phyloP scores from a whole-genome alignment of 768 basidiomycete species.

The Mycena polygramma region DNA sequence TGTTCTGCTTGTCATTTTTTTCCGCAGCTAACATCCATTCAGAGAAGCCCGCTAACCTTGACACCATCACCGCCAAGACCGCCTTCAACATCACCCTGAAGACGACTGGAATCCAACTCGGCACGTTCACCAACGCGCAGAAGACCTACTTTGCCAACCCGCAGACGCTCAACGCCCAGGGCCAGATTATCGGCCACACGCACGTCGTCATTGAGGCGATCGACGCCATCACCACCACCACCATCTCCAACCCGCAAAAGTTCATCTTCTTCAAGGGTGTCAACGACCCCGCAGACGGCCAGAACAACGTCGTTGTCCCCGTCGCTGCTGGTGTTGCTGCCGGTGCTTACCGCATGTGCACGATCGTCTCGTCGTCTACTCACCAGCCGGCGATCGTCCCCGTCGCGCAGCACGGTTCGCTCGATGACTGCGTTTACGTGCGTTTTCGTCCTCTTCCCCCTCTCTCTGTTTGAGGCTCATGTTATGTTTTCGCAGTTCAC shows the following conservation, averaged over 20 bases:
- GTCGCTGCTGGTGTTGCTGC: slow-evolving; percentile 65
- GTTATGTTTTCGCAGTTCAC: slow-evolving; percentile 1
- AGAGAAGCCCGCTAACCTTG: slow-evolving; percentile 52
- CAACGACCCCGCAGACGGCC: slow-evolving; percentile 46
- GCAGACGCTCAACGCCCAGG: slow-evolving; percentile 58
- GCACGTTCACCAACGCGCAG: slow-evolving; percentile 66
- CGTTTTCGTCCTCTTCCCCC: background rate
- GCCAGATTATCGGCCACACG: slow-evolving; percentile 64
- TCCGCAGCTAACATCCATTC: background rate
- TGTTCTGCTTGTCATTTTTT: background rate
- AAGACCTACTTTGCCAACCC: slow-evolving; percentile 65
- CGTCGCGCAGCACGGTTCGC: slow-evolving; percentile 63
- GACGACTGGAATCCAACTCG: slow-evolving; percentile 54
- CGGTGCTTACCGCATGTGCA: slow-evolving; percentile 68
- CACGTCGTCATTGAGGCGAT: slow-evolving; percentile 55
- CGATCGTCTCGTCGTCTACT: slow-evolving; percentile 65
- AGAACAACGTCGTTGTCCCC: slow-evolving; percentile 43
- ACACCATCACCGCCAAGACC: slow-evolving; percentile 53
- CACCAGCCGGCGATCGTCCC: slow-evolving; percentile 63
- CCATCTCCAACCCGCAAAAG: slow-evolving; percentile 38
- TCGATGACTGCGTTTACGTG: slow-evolving; percentile 63
- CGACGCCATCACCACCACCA: slow-evolving; percentile 2
- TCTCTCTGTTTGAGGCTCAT: background rate
- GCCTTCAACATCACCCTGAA: slow-evolving; percentile 59
- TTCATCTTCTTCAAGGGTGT: slow-evolving; percentile 79